Evolutionary conservation across 495 filamentous ascomycete species (phyloP).

Genomic region (Penicillium diatomitis): DNA sequence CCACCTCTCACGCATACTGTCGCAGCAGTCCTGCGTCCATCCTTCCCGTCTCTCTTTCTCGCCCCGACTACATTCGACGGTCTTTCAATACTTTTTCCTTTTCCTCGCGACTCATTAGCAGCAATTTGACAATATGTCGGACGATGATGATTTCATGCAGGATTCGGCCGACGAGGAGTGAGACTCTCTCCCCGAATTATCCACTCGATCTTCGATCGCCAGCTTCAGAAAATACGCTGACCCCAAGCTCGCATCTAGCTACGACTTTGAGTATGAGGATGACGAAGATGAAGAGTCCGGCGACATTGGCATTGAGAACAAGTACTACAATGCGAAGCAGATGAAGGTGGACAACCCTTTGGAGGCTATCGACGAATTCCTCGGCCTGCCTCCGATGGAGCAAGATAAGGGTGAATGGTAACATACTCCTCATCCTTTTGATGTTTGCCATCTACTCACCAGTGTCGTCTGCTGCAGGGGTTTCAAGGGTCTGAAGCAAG

Average conservation of each 20-base stretch:
- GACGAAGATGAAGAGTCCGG: constrained; percentile 80
- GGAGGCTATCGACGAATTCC: constrained; percentile 84
- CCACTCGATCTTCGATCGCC: constrained; percentile 5
- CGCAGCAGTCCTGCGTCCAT: neutral
- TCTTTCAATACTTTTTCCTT: neutral
- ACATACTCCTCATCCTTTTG: neutral
- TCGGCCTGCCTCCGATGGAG: constrained; percentile 76
- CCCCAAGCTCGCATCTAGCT: constrained; percentile 38
- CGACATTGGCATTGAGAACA: constrained; percentile 95
- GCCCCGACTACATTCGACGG: neutral
- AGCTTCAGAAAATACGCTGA: constrained; percentile 8
- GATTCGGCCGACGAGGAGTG: constrained; percentile 86
- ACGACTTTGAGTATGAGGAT: constrained; percentile 95
- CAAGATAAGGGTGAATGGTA: constrained; percentile 89
- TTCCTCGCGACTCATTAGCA: neutral
- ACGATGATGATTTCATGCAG: constrained; percentile 98
- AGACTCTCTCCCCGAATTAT: neutral
- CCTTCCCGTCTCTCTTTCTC: neutral
- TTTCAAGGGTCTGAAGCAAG: constrained; percentile 95
- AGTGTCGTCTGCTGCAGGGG: constrained; percentile 43
- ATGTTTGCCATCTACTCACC: no score
- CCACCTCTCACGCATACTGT: no score
- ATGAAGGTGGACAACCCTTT: constrained; percentile 81
- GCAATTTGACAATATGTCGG: constrained; percentile 57
- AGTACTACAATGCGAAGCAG: constrained; percentile 99